These are phyloP conservation scores for Deuterostichococcus epilithicus DNA, from an alignment of 139 green algal species.

Conservation along the genomic window DNA sequence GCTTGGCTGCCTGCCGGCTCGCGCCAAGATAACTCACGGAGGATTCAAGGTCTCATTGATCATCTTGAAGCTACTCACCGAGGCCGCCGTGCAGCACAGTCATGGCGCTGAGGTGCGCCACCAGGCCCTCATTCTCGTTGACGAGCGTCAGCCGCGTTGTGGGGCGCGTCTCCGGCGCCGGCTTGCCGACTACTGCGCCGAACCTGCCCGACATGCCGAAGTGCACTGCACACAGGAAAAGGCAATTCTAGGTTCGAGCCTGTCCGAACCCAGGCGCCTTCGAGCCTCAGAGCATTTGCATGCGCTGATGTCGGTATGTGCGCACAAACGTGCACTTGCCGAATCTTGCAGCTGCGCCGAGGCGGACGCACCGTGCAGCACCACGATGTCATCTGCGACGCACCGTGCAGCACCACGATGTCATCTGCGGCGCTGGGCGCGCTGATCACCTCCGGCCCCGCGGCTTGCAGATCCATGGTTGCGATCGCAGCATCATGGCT, in stretches of 20 bases:
- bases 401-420: slow-evolving; percentile 4
- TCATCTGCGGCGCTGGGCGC: not conserved
- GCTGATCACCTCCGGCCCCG: too few relatives aligned
- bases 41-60: too few relatives aligned
- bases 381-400: slow-evolving; percentile 19
- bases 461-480: not conserved
- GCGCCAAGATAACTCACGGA: not conserved
- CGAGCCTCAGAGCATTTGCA: too few relatives aligned
- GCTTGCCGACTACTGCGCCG: not conserved
- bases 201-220: slow-evolving; percentile 78
- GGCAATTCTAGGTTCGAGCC: too few relatives aligned
- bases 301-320: too few relatives aligned
- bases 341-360: too few relatives aligned
- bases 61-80: not conserved
- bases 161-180: not conserved
- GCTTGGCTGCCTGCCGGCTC: too few relatives aligned
- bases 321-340: too few relatives aligned
- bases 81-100: slow-evolving; percentile 58
- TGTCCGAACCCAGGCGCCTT: too few relatives aligned
- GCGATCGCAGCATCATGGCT: not conserved
- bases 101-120: slow-evolving; percentile 77
- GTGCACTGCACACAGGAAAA: slow-evolving; percentile 47
- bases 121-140: slow-evolving; percentile 31
- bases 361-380: too few relatives aligned
- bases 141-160: slow-evolving; percentile 65